Conservation (phyloP, 768 basidiomycete genomes). For the Rhizopogon vesiculosus region DNA sequence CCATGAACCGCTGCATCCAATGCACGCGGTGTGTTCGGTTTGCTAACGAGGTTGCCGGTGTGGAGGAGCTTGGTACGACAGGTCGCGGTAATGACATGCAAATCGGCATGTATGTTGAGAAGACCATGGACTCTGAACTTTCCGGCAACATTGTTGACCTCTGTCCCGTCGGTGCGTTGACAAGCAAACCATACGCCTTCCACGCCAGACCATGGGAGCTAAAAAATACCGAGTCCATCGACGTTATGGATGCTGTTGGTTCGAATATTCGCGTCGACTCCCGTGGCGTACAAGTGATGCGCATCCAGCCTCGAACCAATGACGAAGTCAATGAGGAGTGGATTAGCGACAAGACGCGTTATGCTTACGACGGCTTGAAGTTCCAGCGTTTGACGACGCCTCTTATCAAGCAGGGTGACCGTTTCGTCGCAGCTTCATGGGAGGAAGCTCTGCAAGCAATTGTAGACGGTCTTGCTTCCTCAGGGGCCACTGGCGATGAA, state of each 20-base stretch:
- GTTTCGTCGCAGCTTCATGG: constrained; percentile 89
- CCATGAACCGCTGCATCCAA: constrained; percentile 99
- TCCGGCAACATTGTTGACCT: constrained; percentile 97
- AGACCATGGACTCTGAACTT: constrained; percentile 95
- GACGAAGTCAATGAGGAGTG: constrained; percentile 99
- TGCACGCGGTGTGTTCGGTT: constrained; percentile 99
- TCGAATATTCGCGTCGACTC: constrained; percentile 97
- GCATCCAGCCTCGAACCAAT: constrained; percentile 92
- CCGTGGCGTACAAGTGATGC: constrained; percentile 94
- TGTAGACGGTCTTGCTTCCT: constrained; percentile 68
- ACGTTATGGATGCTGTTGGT: constrained; percentile 93
- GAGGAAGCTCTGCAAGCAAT: constrained; percentile 81
- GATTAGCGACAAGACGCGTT: constrained; percentile 99
- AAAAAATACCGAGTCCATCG: constrained; percentile 95
- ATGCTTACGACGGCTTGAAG: constrained; percentile 91
- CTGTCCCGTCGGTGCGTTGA: constrained; percentile 97
- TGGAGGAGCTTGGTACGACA: constrained; percentile 94
- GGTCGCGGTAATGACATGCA: constrained; percentile 98
- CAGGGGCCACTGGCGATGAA: constrained; percentile 85
- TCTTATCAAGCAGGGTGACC: constrained; percentile 85
- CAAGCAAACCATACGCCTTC: constrained; percentile 98
- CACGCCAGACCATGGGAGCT: constrained; percentile 97
- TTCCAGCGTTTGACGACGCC: constrained; percentile 95
- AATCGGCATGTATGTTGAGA: constrained; percentile 97
- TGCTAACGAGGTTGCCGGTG: constrained; percentile 98